Evolutionary conservation across 1,284 basidiomycete species (phyloP), one percentile per base, ranked within the genome.

Genomic region (Boletellus sp.): DNA sequence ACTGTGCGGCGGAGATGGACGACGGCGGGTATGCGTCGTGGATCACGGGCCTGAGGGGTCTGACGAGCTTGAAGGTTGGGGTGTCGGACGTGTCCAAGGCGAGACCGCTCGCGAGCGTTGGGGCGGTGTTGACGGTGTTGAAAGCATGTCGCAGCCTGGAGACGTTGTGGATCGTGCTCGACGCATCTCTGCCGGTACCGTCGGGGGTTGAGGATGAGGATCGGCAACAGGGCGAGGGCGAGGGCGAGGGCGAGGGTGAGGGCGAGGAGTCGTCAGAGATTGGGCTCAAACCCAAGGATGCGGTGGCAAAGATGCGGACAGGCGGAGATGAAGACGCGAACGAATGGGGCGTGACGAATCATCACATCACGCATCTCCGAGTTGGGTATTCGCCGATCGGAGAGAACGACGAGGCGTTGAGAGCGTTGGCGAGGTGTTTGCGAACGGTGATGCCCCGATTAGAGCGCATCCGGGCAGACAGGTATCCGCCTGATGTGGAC

Each of bases 41-140:
- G 55, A 52, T 65, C 26, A 46, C 52, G 2, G 49, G 39, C 3
- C 49, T 67, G 55, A 59, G 13, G 6, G 30, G 39, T 0, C 44
- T 68, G 41, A 55, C 43, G 32, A 54, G 56, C 22, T 40, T 64
- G 28, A 60, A 63, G 41, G n/a, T 66, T 2, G 64, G 62, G 0
- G 61, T 63, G 19, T 53, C 19, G 24, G 63, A 66, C 11, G 56
- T 63, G 48, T 52, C 54, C 19, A 66, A 53, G 47, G 44, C 53
- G 11, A 55, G 13, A 19, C 62, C 64, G 11, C 11, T 49, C 6
- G 63, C 62, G 16, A 65, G 46, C 3, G 44, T 66, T 0, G 47
- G 33, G 8, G 60, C 63, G 4, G 41, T 64, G 24, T 32, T 65
- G 44, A 40, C 64, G 15, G 51, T 65, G 24, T 38, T 64, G 47